Evolutionary conservation across 371 early-diverging fungal genomes (phyloP).

Genomic region (Basidiobolus meristosporus): DNA sequence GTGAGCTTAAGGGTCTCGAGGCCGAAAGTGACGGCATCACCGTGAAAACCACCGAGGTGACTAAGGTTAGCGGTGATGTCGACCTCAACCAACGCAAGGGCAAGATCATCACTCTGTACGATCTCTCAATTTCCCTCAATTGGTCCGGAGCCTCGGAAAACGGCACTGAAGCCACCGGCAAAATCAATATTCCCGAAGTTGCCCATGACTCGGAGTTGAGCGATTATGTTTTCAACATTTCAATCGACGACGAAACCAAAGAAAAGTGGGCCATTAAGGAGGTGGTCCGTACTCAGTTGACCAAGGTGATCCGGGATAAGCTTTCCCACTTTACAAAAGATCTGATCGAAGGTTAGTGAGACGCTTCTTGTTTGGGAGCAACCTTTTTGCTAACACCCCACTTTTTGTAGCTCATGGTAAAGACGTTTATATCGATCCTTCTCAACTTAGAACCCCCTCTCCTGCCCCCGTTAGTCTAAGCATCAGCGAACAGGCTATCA

Average conservation of each 20-base stretch:
- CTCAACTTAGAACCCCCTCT: constrained; percentile 13
- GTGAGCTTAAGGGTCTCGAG: constrained; percentile 17
- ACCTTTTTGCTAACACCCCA: no score
- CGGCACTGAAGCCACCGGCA: constrained; percentile 38
- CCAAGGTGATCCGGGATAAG: constrained; percentile 33
- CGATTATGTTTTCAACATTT: constrained; percentile 67
- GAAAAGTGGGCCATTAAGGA: constrained; percentile 43
- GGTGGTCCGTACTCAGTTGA: constrained; percentile 43
- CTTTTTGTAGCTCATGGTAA: constrained; percentile 32
- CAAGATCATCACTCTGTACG: constrained; percentile 75
- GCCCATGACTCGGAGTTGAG: constrained; percentile 72
- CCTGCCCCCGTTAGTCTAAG: constrained; percentile 2
- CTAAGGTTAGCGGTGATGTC: constrained; percentile 57
- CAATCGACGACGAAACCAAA: constrained; percentile 29
- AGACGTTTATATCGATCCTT: constrained; percentile 70
- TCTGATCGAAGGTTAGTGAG: constrained; percentile 26
- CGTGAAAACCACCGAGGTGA: constrained; percentile 31
- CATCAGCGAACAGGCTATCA: constrained; percentile 4
- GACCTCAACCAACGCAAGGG: constrained; percentile 87
- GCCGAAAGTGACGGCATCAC: constrained; percentile 18
- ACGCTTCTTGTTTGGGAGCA: no score
- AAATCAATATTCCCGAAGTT: constrained; percentile 73
- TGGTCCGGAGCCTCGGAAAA: no score
- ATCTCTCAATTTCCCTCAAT: constrained; percentile 29
- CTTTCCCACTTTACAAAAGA: constrained; percentile 48